Base-by-base conservation (phyloP, 78 protist genomes). In the Capsaspora owczarzaki region DNA sequence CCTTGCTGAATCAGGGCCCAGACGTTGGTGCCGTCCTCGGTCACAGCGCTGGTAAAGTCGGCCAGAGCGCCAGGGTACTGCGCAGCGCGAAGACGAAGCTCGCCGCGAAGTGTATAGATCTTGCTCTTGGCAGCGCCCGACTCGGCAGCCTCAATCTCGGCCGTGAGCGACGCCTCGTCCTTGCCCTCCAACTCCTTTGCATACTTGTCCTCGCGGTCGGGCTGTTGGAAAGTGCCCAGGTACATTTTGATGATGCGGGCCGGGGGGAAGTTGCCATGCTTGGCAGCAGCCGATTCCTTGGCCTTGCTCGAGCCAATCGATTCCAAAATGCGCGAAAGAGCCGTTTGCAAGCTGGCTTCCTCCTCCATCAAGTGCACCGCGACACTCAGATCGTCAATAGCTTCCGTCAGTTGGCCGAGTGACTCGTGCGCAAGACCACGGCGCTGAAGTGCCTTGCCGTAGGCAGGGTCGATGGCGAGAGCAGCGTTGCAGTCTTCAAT, bases 401-500 rank as follows among this genome's bases (percentile, higher is more conserved):
- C 83, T 37, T 63, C 70, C 40, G 31, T 47, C 31, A 61, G 69
- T 5, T 6, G 19, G 31, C 76, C 76, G 29, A 43, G 6, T 20
- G 49, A 49, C 61, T 75, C 79, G 56, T 41, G 44, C 19, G 79
- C 79, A 49, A 43, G 79, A 10, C 61, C 79, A 33, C 79, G 41
- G 0, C 79, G 41, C 19, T 75, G 79, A 25, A 35, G 25, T 6
- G 79, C 79, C 61, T 75, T 75, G 42, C 22, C 56, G 56, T 75
- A 75, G 23, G 14, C 14, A 25, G 79, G 79, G 60, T 75, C 79
- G 35, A 46, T 19, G 29, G 29, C 40, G 61, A 75, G 37, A 20
- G 79, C 79, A 8, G 41, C 79, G 16, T 49, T 42, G 47, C 79
- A 75, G 35, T 75, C 79, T 6, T 41, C n/a, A 19, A 75, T 43